These are phyloP conservation scores for Oryza brachyantha DNA, from an alignment of 176 grass and related monocot species.

Conservation along the genomic window DNA sequence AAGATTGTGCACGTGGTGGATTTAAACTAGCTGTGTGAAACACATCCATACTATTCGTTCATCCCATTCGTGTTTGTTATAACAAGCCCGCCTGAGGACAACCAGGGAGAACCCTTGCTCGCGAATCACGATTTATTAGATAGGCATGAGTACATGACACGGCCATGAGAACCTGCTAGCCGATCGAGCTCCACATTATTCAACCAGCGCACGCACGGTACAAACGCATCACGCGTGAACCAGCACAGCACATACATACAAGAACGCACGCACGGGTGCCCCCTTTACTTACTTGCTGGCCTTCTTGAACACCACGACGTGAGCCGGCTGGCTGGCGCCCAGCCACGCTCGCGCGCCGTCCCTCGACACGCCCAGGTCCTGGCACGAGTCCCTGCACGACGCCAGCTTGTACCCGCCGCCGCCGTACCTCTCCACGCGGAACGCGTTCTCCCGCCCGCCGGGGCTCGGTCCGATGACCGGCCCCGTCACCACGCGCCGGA, in stretches of 20 bases:
- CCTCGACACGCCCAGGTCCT: conserved; percentile 28
- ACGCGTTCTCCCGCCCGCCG: conserved; percentile 39
- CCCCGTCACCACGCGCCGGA: conserved; percentile 37
- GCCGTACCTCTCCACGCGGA: conserved; percentile 46
- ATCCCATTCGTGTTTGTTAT: not conserved
- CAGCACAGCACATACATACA: not conserved
- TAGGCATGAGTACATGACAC: not conserved
- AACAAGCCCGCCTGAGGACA: not conserved
- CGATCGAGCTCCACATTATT: conserved; percentile 4
- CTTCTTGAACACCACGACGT: conserved; percentile 42
- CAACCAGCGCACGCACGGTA: not conserved
- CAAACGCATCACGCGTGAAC: not conserved
- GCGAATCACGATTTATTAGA: not conserved
- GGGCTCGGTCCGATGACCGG: not conserved
- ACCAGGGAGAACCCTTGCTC: not conserved
- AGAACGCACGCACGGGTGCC: not conserved
- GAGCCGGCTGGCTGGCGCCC: not conserved
- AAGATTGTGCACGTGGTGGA: too few species aligned
- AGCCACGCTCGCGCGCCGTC: conserved; percentile 19
- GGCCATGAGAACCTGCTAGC: not conserved
- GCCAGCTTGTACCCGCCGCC: conserved; percentile 40
- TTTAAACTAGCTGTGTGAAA: too few species aligned
- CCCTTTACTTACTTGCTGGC: not conserved
- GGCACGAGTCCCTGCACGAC: conserved; percentile 41
- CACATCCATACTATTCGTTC: not conserved